Evolutionary conservation across 2,329 filamentous ascomycete species (phyloP).

Genomic region (Lachnellula hyalina): DNA sequence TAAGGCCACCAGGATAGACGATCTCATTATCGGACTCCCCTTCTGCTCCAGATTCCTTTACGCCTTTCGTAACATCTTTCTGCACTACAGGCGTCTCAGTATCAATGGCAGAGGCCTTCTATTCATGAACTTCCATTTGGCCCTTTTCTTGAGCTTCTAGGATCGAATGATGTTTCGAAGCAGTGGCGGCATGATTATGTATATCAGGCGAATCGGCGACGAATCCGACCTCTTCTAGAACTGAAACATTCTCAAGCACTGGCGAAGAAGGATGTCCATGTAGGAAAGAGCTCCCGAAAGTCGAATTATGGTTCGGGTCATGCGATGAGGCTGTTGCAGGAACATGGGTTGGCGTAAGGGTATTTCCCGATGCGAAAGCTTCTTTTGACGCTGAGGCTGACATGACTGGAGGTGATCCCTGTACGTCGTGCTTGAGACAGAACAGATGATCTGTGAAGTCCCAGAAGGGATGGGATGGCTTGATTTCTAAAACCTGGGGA

Average conservation of each 20-base stretch:
- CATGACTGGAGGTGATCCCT: conserved; percentile 14
- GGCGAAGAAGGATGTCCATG: conserved; percentile 7
- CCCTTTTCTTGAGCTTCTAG: conserved; percentile 1
- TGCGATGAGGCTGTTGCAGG: conserved; percentile 3
- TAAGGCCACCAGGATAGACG: conserved; percentile 25
- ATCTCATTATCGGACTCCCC: neutral
- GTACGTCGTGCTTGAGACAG: neutral
- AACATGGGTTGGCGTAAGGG: conserved; percentile 5
- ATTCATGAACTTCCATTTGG: conserved; percentile 6
- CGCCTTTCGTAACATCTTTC: conserved; percentile 7
- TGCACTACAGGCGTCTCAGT: conserved; percentile 1
- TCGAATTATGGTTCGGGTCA: conserved; percentile 18
- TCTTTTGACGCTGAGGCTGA: conserved; percentile 1
- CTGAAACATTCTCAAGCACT: conserved; percentile 10
- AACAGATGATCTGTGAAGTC: neutral
- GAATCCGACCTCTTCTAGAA: conserved; percentile 7
- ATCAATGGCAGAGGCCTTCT: neutral
- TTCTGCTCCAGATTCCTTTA: conserved; percentile 15
- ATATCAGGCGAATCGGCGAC: conserved; percentile 13
- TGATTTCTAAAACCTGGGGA: neutral
- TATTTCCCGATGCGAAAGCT: conserved; percentile 10
- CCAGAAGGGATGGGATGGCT: neutral
- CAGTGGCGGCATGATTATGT: conserved; percentile 9
- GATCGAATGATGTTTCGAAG: conserved; percentile 8
- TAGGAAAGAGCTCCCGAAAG: conserved; percentile 9